Percentiles rank a stretch among this genome's conserved stretches.
phyloP scores from a whole-genome alignment of 495 filamentous ascomycete genomes.

The Lasiosphaeriaceae sp. region DNA sequence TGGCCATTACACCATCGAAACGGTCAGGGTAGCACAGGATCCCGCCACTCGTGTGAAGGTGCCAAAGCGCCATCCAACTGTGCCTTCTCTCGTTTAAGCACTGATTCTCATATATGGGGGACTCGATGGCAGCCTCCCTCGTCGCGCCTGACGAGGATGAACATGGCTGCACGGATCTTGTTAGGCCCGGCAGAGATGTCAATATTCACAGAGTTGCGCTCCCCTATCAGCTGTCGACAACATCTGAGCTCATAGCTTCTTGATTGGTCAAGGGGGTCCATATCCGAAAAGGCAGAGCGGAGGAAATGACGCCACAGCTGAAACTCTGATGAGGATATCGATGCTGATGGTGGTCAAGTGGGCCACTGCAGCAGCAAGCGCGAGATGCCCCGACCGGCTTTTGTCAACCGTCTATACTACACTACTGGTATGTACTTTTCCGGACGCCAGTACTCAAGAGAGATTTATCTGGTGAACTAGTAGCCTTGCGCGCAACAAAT shows the following conservation, averaged over 20 bases:
- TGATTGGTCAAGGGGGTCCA: constrained; percentile 26
- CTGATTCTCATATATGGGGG: background rate
- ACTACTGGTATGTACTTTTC: no score
- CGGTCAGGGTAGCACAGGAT: constrained; percentile 15
- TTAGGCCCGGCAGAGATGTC: background rate
- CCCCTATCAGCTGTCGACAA: constrained; percentile 16
- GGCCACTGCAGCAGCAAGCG: background rate
- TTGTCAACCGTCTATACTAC: background rate
- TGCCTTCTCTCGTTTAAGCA: background rate
- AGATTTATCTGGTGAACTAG: no score
- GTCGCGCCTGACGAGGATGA: background rate
- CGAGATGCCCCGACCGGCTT: background rate
- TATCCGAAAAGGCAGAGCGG: constrained; percentile 22
- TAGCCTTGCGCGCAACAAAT: constrained; percentile 12
- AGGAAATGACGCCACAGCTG: constrained; percentile 42
- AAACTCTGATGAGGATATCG: constrained; percentile 13
- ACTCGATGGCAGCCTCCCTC: background rate
- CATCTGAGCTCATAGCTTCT: constrained; percentile 2
- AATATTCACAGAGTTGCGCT: background rate
- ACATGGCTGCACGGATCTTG: background rate
- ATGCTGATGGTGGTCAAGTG: background rate
- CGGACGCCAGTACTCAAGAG: no score
- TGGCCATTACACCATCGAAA: constrained; percentile 15
- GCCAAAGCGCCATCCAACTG: constrained; percentile 5
- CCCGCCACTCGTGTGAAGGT: background rate